phyloP scores from a whole-genome alignment of 2,329 filamentous ascomycete species.

The Cordyceps farinosa region DNA sequence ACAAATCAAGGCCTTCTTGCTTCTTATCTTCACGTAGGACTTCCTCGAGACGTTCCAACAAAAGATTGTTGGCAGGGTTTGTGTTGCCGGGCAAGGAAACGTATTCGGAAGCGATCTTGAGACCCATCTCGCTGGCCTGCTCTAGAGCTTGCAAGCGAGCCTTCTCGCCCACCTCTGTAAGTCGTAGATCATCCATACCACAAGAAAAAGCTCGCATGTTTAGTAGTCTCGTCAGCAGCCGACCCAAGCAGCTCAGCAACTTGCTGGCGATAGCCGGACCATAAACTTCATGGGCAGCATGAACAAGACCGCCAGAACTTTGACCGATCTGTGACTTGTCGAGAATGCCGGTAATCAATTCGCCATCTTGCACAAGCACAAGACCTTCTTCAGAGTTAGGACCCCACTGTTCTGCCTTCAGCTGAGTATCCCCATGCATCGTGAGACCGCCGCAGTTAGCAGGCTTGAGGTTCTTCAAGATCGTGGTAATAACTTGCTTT shows the following conservation, averaged over 20 bases:
- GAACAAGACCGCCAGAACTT: constrained; percentile 79
- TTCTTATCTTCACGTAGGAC: constrained; percentile 89
- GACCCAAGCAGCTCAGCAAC: constrained; percentile 82
- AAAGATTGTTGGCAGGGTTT: constrained; percentile 63
- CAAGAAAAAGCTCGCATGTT: constrained; percentile 96
- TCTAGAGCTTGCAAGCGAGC: constrained; percentile 65
- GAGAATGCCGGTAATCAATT: constrained; percentile 84
- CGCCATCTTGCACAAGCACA: constrained; percentile 81
- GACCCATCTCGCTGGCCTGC: constrained; percentile 65
- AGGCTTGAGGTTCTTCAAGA: constrained; percentile 88
- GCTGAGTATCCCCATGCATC: constrained; percentile 74
- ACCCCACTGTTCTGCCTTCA: constrained; percentile 78
- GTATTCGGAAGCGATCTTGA: constrained; percentile 79
- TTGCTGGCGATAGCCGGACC: constrained; percentile 83
- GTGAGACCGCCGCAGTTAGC: constrained; percentile 70
- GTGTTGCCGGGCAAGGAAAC: constrained; percentile 72
- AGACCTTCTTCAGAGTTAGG: constrained; percentile 69
- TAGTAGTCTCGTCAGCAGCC: constrained; percentile 82
- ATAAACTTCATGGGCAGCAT: constrained; percentile 90
- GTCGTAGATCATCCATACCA: constrained; percentile 90
- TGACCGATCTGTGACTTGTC: constrained; percentile 96
- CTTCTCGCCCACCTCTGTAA: constrained; percentile 76
- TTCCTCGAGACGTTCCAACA: constrained; percentile 77
- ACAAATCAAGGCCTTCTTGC: constrained; percentile 81
- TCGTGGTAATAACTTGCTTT: constrained; percentile 91